A percentile compares a stretch with the other conserved stretches of the same genome.
Conservation (phyloP, 306 rosid genomes). For the Luffa acutangula region DNA sequence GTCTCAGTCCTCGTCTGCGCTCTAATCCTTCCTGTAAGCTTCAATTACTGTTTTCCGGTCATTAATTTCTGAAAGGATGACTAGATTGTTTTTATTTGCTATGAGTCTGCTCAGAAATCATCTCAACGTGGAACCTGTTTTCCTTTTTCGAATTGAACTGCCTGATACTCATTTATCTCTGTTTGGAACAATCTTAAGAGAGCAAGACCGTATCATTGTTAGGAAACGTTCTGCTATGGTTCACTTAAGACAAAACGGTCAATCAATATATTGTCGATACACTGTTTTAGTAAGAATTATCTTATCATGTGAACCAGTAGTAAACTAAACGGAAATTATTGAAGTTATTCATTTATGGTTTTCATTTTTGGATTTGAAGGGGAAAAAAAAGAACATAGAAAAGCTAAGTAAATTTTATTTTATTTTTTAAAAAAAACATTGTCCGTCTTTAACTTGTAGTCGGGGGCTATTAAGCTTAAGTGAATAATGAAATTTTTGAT, state of each 20-base stretch:
- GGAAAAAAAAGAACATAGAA: background rate
- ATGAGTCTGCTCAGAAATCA: background rate
- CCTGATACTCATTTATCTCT: background rate
- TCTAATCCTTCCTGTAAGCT: conserved; percentile 59
- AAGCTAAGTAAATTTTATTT: background rate
- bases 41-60: background rate
- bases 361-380: background rate
- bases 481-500: background rate
- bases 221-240: background rate
- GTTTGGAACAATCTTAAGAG: background rate
- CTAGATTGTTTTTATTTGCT: background rate
- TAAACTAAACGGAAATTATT: background rate
- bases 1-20: conserved; percentile 40
- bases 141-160: background rate
- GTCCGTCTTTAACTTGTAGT: background rate
- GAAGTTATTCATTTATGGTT: background rate
- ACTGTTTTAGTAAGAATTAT: background rate
- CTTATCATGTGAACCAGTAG: background rate
- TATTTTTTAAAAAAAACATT: no score
- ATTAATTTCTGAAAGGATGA: background rate
- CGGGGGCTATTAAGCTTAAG: background rate
- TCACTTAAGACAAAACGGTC: background rate
- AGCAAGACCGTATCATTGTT: background rate
- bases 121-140: background rate
- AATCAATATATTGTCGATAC: background rate